Base-by-base conservation (phyloP, 345 rosid species). In the Eucalyptus polyanthemos region DNA sequence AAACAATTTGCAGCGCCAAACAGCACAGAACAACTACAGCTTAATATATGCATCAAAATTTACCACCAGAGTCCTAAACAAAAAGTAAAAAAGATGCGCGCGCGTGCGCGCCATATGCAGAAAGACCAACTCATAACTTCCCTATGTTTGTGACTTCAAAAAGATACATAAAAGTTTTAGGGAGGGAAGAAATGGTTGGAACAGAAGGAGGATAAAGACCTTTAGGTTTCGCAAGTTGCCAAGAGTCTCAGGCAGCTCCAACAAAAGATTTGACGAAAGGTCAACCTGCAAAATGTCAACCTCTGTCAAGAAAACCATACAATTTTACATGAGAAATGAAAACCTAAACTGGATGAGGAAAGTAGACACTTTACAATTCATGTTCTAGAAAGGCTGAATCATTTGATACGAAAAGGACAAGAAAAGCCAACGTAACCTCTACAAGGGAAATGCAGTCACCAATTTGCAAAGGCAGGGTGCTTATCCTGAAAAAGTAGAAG, bases 201-300 rank as follows among this genome's bases (percentile, higher is more conserved):
- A 67, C 56, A 88, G 37, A 10, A 37, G 53, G 87, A 88, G 34
- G 40, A 37, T 16, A 86, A 25, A 80, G 85, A 97, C 99, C 99
- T 96, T 97, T 87, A 97, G 91, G 86, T 93, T 92, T 44, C 54
- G 93, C 92, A 97, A 91, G 91, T 92, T 93, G 87, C 95, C 92
- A 40, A 95, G 81, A 56, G 96, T 90, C 90, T 93, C 96, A 4
- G 99, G 99, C 80, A 97, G 90, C 80, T 93, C 95, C 13, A 92
- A 91, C 88, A 97, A 91, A 89, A 94, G 94, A 94, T 97, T 97
- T 76, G 95, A 94, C 19, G 99, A 97, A 91, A 97, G 96, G 92
- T 97, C 96, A 91, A 97, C 96, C 99, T 97, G 95, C 90, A 92
- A 37, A 53, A 87, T 31, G 13, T 42, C 60, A 88, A 56, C n/a